These are phyloP conservation scores for Camelina sativa DNA, from an alignment of 345 rosid species.

Conservation along the genomic window DNA sequence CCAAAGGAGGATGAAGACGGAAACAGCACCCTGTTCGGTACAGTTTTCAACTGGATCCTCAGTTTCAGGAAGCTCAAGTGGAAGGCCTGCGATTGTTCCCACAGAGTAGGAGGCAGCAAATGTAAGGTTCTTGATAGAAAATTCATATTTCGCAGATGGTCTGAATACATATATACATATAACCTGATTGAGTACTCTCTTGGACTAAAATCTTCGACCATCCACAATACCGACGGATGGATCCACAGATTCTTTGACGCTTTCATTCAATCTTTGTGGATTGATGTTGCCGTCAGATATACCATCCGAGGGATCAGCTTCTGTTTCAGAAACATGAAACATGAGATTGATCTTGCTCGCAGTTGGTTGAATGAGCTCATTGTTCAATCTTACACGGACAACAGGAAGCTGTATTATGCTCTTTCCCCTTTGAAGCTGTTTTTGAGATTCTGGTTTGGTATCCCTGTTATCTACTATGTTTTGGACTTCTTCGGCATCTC, in stretches of 20 bases:
- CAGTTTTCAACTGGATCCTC: background rate
- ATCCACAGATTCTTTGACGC: background rate
- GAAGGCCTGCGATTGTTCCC: background rate
- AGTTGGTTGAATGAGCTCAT: background rate
- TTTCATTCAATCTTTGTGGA: background rate
- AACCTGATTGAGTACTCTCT: background rate
- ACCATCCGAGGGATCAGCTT: background rate
- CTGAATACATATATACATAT: background rate
- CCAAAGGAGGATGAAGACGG: background rate
- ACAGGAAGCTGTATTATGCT: background rate
- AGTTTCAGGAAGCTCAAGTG: background rate
- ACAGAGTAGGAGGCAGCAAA: background rate
- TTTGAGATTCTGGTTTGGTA: background rate
- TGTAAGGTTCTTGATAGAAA: background rate
- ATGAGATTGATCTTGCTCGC: background rate
- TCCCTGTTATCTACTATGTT: background rate
- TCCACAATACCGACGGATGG: background rate
- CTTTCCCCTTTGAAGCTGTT: background rate
- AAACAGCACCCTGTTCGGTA: background rate
- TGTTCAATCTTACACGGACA: background rate
- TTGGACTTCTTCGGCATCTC: background rate
- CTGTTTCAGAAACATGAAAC: background rate
- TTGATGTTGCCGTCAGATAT: background rate
- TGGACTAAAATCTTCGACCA: background rate
- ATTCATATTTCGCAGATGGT: background rate